These are phyloP conservation scores for Petunia axillaris DNA, from an alignment of 257 asterid genomes.

Conservation along the genomic window DNA sequence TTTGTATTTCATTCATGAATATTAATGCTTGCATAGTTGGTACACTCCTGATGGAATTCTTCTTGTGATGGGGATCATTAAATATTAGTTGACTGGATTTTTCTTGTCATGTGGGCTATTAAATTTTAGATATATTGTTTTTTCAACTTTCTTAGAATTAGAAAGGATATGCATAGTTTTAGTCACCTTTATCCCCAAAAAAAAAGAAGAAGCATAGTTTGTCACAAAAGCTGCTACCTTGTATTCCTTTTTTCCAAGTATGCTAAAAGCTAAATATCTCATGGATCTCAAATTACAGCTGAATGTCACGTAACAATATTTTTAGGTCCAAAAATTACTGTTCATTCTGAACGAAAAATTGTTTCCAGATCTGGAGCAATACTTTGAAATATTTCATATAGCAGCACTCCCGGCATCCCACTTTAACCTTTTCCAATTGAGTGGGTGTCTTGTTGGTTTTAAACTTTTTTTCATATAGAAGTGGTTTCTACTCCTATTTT, in stretches of 20 bases:
- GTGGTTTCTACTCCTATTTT: not conserved
- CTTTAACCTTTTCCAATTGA: slow-evolving; percentile 1
- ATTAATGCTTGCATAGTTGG: slow-evolving; percentile 13
- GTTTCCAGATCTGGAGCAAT: not conserved
- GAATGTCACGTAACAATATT: not conserved
- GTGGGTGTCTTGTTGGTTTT: not conserved
- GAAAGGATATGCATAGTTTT: not conserved
- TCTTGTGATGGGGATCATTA: not conserved
- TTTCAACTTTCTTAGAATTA: not conserved
- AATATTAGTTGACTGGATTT: not conserved
- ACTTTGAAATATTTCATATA: not conserved
- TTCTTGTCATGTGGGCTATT: not conserved
- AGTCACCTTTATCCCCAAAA: no score
- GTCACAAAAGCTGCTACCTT: not conserved
- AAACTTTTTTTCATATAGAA: not conserved
- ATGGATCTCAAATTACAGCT: not conserved
- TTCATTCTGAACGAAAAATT: slow-evolving; percentile 11
- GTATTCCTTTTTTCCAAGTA: not conserved
- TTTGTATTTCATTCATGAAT: slow-evolving; percentile 14
- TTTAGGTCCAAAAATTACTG: not conserved
- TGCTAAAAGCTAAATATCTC: not conserved
- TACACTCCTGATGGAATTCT: not conserved
- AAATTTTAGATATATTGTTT: not conserved
- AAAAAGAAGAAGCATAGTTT: no score
- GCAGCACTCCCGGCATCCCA: not conserved